These are phyloP conservation scores for Groenewaldozyma sp. DNA, from an alignment of 1,139 yeast genomes.

Conservation along the genomic window DNA sequence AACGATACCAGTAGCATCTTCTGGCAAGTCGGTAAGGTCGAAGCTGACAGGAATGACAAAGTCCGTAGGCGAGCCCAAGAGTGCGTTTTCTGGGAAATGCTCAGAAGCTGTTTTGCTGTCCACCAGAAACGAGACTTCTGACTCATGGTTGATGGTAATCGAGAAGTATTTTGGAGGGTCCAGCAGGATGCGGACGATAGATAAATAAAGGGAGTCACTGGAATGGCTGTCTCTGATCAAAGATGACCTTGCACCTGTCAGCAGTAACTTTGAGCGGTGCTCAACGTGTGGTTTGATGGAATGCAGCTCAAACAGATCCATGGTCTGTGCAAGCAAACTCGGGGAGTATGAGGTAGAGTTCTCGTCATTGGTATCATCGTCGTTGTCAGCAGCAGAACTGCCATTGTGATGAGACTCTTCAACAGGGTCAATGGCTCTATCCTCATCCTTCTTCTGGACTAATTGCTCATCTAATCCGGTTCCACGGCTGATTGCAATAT, in stretches of 20 bases:
- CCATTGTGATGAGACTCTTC: background rate
- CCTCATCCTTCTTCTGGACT: background rate
- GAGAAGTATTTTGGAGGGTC: slow-evolving; percentile 46
- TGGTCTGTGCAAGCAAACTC: slow-evolving; percentile 26
- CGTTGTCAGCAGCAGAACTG: background rate
- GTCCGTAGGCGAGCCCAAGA: slow-evolving; percentile 53
- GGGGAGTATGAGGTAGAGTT: slow-evolving; percentile 3
- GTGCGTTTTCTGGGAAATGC: slow-evolving; percentile 28
- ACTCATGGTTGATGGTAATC: slow-evolving; percentile 43
- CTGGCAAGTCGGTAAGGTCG: slow-evolving; percentile 47
- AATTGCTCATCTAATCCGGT: background rate
- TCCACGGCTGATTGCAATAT: slow-evolving; percentile 11
- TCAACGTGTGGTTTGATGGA: slow-evolving; percentile 41
- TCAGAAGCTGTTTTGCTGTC: slow-evolving; percentile 27
- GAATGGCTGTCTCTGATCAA: slow-evolving; percentile 10
- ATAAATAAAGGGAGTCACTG: slow-evolving; percentile 18
- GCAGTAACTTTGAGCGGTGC: slow-evolving; percentile 35
- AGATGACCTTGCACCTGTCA: slow-evolving; percentile 56
- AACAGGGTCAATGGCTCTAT: background rate
- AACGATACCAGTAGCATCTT: slow-evolving; percentile 58
- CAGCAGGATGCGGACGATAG: slow-evolving; percentile 22
- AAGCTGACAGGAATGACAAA: slow-evolving; percentile 47
- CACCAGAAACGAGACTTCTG: slow-evolving; percentile 49
- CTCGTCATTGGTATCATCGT: background rate
- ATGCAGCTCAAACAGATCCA: slow-evolving; percentile 35